Evolutionary conservation across 1,284 basidiomycete species (phyloP).

Genomic region (Uromyces viciae-fabae): DNA sequence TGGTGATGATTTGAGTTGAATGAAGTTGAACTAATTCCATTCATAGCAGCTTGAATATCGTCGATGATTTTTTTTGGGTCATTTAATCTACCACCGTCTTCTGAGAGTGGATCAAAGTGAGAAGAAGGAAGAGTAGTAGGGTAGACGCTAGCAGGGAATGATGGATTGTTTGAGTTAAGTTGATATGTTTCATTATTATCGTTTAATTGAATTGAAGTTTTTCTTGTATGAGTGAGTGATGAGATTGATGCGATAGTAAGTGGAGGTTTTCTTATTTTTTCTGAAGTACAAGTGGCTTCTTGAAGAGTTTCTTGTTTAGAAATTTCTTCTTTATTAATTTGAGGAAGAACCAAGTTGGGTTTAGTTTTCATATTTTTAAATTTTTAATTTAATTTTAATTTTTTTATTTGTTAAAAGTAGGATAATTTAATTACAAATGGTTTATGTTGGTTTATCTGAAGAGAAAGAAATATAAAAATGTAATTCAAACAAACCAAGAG

Average conservation of each 20-base stretch:
- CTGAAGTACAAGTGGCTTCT: too few species aligned
- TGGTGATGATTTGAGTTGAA: not conserved
- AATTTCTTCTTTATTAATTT: too few species aligned
- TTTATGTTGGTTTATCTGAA: too few species aligned
- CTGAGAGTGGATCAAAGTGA: conserved; percentile 16
- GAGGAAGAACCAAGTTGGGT: too few species aligned
- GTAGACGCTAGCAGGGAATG: conserved; percentile 17
- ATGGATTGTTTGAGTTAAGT: not conserved
- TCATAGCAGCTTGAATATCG: conserved; percentile 39
- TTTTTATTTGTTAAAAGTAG: too few species aligned
- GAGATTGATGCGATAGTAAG: conserved; percentile 19
- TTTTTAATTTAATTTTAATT: too few species aligned
- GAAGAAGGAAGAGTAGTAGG: conserved; percentile 19
- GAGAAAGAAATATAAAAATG: too few species aligned
- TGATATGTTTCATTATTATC: not conserved
- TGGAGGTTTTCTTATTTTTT: too few species aligned
- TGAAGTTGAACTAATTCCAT: not conserved
- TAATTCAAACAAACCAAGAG: too few species aligned
- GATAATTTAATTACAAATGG: too few species aligned
- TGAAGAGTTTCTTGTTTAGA: too few species aligned
- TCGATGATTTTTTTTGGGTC: conserved; percentile 27
- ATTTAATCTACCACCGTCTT: conserved; percentile 22
- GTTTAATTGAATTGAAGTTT: not conserved
- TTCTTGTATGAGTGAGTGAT: not conserved
- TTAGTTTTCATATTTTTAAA: too few species aligned